These are phyloP conservation scores for Salix purpurea DNA, from an alignment of 345 rosid genomes.

Conservation along the genomic window DNA sequence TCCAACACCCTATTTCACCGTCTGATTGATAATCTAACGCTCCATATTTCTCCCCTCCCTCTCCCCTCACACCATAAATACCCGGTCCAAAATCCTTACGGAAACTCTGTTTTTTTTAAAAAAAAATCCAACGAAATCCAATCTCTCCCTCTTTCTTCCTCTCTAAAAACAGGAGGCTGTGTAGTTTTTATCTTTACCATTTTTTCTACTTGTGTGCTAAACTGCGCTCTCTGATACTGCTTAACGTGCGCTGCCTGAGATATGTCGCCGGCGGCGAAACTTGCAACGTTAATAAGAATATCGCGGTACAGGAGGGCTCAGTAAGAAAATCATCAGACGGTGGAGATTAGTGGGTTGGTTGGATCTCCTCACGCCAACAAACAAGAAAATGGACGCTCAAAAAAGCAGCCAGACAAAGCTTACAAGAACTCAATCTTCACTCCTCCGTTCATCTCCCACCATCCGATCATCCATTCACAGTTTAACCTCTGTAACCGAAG, in stretches of 20 bases:
- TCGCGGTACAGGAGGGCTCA: slow-evolving; percentile 45
- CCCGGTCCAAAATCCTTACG: slow-evolving; percentile 24
- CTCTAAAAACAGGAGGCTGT: neutral
- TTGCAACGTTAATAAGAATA: slow-evolving; percentile 36
- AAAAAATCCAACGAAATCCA: neutral
- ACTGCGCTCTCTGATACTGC: slow-evolving; percentile 33
- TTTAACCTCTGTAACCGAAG: slow-evolving; percentile 58
- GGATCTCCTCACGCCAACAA: neutral
- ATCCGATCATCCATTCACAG: slow-evolving; percentile 86
- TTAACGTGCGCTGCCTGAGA: slow-evolving; percentile 35
- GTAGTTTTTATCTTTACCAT: neutral
- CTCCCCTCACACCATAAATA: slow-evolving; percentile 31
- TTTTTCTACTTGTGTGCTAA: slow-evolving; percentile 12
- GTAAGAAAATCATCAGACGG: slow-evolving; percentile 16
- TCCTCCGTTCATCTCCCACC: slow-evolving; percentile 79
- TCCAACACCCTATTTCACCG: slow-evolving; percentile 10
- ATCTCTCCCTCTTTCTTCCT: slow-evolving; percentile 9
- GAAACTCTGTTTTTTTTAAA: neutral
- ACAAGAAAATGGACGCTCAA: slow-evolving; percentile 50
- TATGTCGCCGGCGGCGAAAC: slow-evolving; percentile 41
- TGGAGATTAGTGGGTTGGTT: neutral
- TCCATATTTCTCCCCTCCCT: slow-evolving; percentile 31
- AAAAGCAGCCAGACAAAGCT: slow-evolving; percentile 62
- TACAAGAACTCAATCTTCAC: slow-evolving; percentile 73
- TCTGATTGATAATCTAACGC: slow-evolving; percentile 46